phyloP scores from a whole-genome alignment of 2,329 filamentous ascomycete species.

The Colletotrichum spinosum region DNA sequence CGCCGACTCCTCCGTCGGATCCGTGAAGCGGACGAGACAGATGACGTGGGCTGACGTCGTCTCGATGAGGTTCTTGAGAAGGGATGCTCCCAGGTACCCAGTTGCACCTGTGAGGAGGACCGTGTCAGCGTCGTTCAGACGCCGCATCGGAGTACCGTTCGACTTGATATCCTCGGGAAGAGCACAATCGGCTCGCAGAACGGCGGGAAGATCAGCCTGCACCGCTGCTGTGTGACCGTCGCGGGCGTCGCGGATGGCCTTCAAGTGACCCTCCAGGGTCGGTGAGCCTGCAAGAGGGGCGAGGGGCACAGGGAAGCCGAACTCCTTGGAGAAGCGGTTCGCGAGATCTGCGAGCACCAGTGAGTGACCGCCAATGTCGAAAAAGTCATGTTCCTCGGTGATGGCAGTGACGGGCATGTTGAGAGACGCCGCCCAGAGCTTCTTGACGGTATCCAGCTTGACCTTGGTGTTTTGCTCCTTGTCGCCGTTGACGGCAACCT shows the following conservation, averaged over 20 bases:
- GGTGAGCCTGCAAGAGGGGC: conserved; percentile 77
- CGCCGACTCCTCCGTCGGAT: conserved; percentile 72
- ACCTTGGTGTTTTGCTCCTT: conserved; percentile 72
- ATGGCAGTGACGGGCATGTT: conserved; percentile 72
- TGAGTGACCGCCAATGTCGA: conserved; percentile 84
- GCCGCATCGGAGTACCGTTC: conserved; percentile 62
- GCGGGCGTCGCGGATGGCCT: conserved; percentile 76
- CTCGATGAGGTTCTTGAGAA: conserved; percentile 76
- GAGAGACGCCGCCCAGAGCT: conserved; percentile 78
- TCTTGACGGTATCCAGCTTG: conserved; percentile 73
- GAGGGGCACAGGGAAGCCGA: conserved; percentile 80
- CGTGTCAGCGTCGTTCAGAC: conserved; percentile 74
- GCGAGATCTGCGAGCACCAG: conserved; percentile 81
- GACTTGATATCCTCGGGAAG: conserved; percentile 78
- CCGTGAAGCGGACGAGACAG: conserved; percentile 79
- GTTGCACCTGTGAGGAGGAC: conserved; percentile 81
- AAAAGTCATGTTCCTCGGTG: conserved; percentile 80
- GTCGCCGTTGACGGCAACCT: conserved; percentile 51
- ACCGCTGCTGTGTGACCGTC: conserved; percentile 81
- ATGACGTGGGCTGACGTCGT: conserved; percentile 76
- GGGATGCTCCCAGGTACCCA: conserved; percentile 80
- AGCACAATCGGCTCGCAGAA: conserved; percentile 73
- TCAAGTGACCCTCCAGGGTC: conserved; percentile 78
- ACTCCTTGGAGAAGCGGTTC: conserved; percentile 74
- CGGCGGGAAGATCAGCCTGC: conserved; percentile 78